A percentile compares a stretch with the other conserved stretches of the same genome.
phyloP scores from a whole-genome alignment of 2,329 filamentous ascomycete genomes.

The Aaosphaeria pasadenensis region DNA sequence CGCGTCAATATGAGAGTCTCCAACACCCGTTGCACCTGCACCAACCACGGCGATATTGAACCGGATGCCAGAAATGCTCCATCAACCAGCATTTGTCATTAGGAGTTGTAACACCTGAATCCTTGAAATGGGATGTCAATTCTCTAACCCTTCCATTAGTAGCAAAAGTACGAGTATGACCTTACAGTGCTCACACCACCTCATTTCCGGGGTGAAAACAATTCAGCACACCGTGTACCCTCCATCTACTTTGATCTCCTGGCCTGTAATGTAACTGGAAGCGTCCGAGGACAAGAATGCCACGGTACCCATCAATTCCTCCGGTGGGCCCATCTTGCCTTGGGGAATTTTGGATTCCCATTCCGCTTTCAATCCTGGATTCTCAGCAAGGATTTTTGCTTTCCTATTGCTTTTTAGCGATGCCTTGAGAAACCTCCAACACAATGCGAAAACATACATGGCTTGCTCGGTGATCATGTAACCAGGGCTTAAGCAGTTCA shows the following conservation, averaged over 20 bases:
- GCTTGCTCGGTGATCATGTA: slow-evolving; percentile 75
- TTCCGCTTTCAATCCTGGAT: neutral
- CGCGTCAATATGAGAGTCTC: no score
- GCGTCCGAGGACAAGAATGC: slow-evolving; percentile 1
- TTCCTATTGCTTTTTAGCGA: neutral
- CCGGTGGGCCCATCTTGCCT: neutral
- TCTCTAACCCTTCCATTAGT: no score
- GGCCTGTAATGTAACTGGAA: slow-evolving; percentile 1
- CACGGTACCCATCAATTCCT: slow-evolving; percentile 1
- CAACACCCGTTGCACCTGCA: no score
- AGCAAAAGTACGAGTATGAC: no score
- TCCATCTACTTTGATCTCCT: slow-evolving; percentile 2
- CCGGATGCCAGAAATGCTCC: no score
- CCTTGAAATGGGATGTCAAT: no score
- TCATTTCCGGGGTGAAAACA: no score
- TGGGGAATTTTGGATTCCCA: slow-evolving; percentile 2
- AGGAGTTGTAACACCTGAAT: no score
- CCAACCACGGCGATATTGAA: no score
- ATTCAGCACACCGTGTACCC: slow-evolving; percentile 14
- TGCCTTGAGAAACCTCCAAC: neutral
- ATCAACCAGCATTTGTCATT: no score
- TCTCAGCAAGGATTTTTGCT: slow-evolving; percentile 1
- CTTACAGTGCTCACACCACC: no score
- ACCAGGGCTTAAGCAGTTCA: slow-evolving; percentile 76
- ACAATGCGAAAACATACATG: neutral